Evolutionary conservation across 805 yeast species (phyloP), one percentile per base, ranked within the genome.

Genomic region (Candida piceae): DNA sequence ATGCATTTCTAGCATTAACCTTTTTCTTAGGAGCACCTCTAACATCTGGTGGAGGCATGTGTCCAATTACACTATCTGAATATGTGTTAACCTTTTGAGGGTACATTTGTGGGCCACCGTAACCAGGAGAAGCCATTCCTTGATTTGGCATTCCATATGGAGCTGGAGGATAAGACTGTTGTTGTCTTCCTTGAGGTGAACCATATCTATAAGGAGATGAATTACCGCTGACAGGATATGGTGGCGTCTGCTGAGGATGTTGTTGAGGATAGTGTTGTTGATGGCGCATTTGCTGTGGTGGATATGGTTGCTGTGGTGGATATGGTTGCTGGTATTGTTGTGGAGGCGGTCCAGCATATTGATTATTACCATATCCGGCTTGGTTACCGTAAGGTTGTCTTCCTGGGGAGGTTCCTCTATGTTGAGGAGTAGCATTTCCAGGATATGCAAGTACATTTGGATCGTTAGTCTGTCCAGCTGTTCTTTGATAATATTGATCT

Each of bases 1-100:
- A 68, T 2, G 85, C 84, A 35, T 76, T 71, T 48, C 87, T 69
- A 31, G 83, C 65, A 36, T 70, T 67, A 29, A 75, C 80, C 49
- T 79, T 76, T 47, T 74, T 74, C 17, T 55, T 52, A 10, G 53
- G 47, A 19, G 50, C 54, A 7, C 62, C 64, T 16, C 72, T 72
- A 21, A 60, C 58, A 16, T 51, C 60, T 5, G 69, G 63, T 5
- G 67, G 46, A 4, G 83, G 84, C 62, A 74, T 63, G 25, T 61
- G 58, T 46, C 58, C 62, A 52, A 76, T 59, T 4, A 78, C 63
- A 32, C 60, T 41, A 41, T 67, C 72, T 36, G 73, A 66, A 13
- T 65, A 50, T 7, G 12, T 9, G 21, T 35, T 22, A 26, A 13
- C 23, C 15, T 12, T 34, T 22, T 13, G 31, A 15, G 7, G 17